phyloP scores from a whole-genome alignment of 352 stramenopile genomes.

The Globisporangium orthogonon region DNA sequence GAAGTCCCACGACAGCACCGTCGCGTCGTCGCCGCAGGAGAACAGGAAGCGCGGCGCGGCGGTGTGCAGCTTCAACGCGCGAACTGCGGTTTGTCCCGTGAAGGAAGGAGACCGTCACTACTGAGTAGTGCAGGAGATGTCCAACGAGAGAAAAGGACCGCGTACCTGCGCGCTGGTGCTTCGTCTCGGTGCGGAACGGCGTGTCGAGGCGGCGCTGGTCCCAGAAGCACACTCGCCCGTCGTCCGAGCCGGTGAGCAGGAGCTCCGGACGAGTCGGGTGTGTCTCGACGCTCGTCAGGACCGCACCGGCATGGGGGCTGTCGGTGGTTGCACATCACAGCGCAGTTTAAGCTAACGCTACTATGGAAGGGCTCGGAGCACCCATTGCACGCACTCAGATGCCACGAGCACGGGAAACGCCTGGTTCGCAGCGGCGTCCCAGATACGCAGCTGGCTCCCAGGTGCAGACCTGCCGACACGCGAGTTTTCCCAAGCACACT shows the following conservation, averaged over 20 bases:
- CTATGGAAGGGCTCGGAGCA: too few relatives aligned
- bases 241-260: constrained; percentile 60
- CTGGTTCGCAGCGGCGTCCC: constrained; percentile 55
- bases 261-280: constrained; percentile 75
- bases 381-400: constrained; percentile 37
- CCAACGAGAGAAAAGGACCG: not conserved
- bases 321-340: not conserved
- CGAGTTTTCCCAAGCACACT: too few relatives aligned
- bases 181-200: constrained; percentile 58
- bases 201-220: constrained; percentile 62
- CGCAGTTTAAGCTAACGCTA: not conserved
- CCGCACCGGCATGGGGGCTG: constrained; percentile 27
- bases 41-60: constrained; percentile 61
- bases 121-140: not conserved
- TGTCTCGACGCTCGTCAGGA: constrained; percentile 59
- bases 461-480: constrained; percentile 29
- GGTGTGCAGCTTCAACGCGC: constrained; percentile 59
- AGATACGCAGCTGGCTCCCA: constrained; percentile 64
- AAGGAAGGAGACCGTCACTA: not conserved
- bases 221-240: constrained; percentile 67
- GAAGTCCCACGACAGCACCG: constrained; percentile 72
- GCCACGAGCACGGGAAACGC: constrained; percentile 44
- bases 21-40: constrained; percentile 51
- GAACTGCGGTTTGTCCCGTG: constrained; percentile 19
- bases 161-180: constrained; percentile 52